Conservation (phyloP, 495 filamentous ascomycete genomes). For the Neurospora sp. region DNA sequence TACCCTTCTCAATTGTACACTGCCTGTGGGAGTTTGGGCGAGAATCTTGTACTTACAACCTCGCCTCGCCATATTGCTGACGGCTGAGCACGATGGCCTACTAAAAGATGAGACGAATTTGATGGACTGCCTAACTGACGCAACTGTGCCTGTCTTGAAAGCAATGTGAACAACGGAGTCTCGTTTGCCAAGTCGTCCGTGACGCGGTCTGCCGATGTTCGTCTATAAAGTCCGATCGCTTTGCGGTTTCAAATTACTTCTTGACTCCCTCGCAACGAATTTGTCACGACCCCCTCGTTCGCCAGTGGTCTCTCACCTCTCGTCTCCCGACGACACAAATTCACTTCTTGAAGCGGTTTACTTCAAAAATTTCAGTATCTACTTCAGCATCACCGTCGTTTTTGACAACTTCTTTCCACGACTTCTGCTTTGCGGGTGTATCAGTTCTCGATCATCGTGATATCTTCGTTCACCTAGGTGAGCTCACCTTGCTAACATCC, state of each 20-base stretch:
- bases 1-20: neutral
- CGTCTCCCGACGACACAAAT: neutral
- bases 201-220: neutral
- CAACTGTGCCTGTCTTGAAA: neutral
- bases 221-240: neutral
- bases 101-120: neutral
- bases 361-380: neutral
- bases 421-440: neutral
- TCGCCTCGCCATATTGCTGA: neutral
- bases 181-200: neutral
- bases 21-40: neutral
- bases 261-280: neutral
- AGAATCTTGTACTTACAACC: neutral
- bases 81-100: neutral
- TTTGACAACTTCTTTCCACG: neutral
- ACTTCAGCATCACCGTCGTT: neutral
- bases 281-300: neutral
- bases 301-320: neutral
- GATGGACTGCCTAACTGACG: neutral
- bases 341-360: neutral
- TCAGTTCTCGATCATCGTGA: neutral
- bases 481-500: neutral
- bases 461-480: neutral
- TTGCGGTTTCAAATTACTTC: neutral
- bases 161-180: neutral